Base-by-base conservation (phyloP, 345 rosid genomes). In the Eucalyptus caleyi region DNA sequence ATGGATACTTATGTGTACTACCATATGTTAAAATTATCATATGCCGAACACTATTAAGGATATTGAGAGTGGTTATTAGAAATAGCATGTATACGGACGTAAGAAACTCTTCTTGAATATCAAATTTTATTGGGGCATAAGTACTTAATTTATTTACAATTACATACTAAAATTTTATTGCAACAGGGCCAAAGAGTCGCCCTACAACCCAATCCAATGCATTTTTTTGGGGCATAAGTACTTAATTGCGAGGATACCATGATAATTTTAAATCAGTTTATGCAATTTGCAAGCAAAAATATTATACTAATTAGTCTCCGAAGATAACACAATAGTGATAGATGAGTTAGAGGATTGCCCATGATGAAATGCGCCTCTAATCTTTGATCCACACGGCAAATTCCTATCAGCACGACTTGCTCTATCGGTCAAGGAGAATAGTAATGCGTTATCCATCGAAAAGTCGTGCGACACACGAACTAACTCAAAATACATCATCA, bases 381-480 rank as follows among this genome's bases (percentile, higher is more conserved):
- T 72, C 12, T 72, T 5, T 5, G 1, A 37, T 72, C 24, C 81
- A 69, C 2, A 0, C 0, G 0, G 4, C 13, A 34, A 69, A 18
- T 69, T 69, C 6, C 10, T 2, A 34, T 30, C 10, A 21, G 19
- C 11, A 12, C 1, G 13, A 9, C 14, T 34, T 3, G 6, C 13
- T 18, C 12, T 7, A 72, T 72, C 2, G 2, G 1, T 34, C 2
- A 2, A 3, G 2, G 1, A 69, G 5, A 34, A 16, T 5, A 4
- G 7, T 9, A 5, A 9, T 9, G 23, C 3, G 2, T 8, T 16
- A 32, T 5, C 44, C 8, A 34, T 34, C 0, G 3, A 72, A 18
- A 72, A 72, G 13, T 34, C 2, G 21, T 6, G 45, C 15, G 6
- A 4, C 12, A 9, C 13, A 11, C 0, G 1, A 3, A 18, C 4